Conservation (phyloP, 176 grass and related monocot species). For the Triticum timopheevii region DNA sequence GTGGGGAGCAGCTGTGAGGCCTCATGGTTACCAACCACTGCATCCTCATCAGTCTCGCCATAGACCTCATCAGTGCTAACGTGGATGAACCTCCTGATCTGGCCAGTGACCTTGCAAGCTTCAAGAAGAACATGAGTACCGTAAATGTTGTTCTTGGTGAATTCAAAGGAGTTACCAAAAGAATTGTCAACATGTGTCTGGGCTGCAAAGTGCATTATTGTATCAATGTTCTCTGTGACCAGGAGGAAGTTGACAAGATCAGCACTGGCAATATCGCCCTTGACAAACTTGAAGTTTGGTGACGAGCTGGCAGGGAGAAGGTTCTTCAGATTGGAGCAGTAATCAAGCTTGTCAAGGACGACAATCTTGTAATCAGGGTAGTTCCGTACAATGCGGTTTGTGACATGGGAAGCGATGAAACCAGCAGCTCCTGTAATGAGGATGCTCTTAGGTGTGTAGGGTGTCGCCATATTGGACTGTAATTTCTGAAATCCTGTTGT, state of each 20-base stretch:
- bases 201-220: constrained; percentile 88
- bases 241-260: constrained; percentile 91
- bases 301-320: constrained; percentile 57
- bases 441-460: constrained; percentile 72
- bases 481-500: constrained; percentile 25
- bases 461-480: constrained; percentile 30
- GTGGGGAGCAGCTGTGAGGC: constrained; percentile 84
- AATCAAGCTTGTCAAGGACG: constrained; percentile 89
- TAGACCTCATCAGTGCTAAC: constrained; percentile 93
- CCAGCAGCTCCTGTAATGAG: constrained; percentile 82
- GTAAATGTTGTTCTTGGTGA: constrained; percentile 88
- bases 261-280: constrained; percentile 79
- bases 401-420: constrained; percentile 81
- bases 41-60: constrained; percentile 85
- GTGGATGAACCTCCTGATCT: constrained; percentile 85
- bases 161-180: constrained; percentile 88
- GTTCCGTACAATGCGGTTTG: constrained; percentile 65
- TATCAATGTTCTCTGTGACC: constrained; percentile 86
- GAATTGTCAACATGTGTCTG: constrained; percentile 92
- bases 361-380: constrained; percentile 88
- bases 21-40: constrained; percentile 76
- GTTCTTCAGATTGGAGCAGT: constrained; percentile 91
- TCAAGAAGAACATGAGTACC: constrained; percentile 88
- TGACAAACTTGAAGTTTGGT: constrained; percentile 89
- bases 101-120: constrained; percentile 82